phyloP scores from a whole-genome alignment of 2,329 filamentous ascomycete genomes.

The Colletotrichum sublineola region DNA sequence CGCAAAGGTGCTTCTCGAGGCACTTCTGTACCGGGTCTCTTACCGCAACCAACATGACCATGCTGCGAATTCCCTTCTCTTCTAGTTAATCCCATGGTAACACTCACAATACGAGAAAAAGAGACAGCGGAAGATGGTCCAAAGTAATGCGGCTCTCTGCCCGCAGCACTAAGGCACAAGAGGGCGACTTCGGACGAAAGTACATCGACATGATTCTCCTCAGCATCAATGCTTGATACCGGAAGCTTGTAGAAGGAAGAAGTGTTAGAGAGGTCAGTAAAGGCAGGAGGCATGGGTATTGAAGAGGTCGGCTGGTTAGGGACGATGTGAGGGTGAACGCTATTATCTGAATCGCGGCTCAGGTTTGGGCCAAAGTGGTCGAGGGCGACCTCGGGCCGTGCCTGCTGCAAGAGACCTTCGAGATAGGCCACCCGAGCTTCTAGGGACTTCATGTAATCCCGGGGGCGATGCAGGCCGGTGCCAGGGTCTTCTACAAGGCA shows the following conservation, averaged over 20 bases:
- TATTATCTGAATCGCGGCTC: background rate
- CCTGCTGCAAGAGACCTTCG: slow-evolving; percentile 48
- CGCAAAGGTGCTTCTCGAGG: slow-evolving; percentile 22
- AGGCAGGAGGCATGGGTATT: slow-evolving; percentile 4
- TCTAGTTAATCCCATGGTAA: slow-evolving; percentile 43
- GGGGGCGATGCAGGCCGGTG: slow-evolving; percentile 50
- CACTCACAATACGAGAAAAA: slow-evolving; percentile 49
- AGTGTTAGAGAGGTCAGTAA: background rate
- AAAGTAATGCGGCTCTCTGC: slow-evolving; percentile 54
- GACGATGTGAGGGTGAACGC: background rate
- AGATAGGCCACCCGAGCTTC: slow-evolving; percentile 49
- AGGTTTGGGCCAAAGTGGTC: slow-evolving; percentile 39
- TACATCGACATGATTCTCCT: slow-evolving; percentile 40
- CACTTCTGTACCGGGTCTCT: background rate
- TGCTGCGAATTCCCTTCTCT: slow-evolving; percentile 33
- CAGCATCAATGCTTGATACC: slow-evolving; percentile 12
- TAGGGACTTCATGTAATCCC: slow-evolving; percentile 51
- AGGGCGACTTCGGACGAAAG: slow-evolving; percentile 50
- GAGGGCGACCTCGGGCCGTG: slow-evolving; percentile 46
- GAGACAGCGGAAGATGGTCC: slow-evolving; percentile 53
- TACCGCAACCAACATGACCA: slow-evolving; percentile 13
- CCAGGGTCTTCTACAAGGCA: slow-evolving; percentile 54
- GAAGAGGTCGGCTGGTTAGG: background rate
- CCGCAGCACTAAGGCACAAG: slow-evolving; percentile 50
- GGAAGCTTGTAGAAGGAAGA: slow-evolving; percentile 19